Percentiles rank a stretch among this genome's conserved stretches.
Evolutionary conservation across 352 stramenopile species (phyloP).

Genomic region (Halophytophthora batemanensis): DNA sequence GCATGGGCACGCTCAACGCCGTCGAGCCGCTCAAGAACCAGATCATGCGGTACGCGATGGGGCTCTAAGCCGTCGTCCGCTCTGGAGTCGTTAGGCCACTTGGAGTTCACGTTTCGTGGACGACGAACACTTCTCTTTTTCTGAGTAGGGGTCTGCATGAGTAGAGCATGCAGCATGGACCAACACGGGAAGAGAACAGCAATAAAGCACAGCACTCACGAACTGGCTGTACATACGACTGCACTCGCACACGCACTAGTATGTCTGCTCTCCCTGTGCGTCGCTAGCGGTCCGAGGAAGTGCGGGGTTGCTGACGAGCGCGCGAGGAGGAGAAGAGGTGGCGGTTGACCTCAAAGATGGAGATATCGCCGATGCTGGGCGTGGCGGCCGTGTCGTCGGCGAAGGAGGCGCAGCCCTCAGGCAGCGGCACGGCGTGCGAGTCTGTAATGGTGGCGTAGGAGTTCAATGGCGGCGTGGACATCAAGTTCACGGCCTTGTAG

Average conservation of each 20-base stretch:
- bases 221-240: too few relatives aligned
- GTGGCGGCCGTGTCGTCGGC: conserved; percentile 51
- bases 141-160: too few relatives aligned
- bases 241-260: too few relatives aligned
- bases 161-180: too few relatives aligned
- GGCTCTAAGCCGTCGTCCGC: conserved; percentile 43
- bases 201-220: too few relatives aligned
- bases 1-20: conserved; percentile 85
- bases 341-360: conserved; percentile 67
- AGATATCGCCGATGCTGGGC: conserved; percentile 73
- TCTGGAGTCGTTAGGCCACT: conserved; percentile 13
- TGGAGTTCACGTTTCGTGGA: conserved; percentile 1
- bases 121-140: neutral
- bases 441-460: conserved; percentile 83
- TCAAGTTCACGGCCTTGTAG: conserved; percentile 84
- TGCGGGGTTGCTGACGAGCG: too few relatives aligned
- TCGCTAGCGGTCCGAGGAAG: too few relatives aligned
- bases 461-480: conserved; percentile 61
- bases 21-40: conserved; percentile 87
- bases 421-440: conserved; percentile 58
- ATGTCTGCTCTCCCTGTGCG: too few relatives aligned
- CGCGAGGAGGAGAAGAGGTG: conserved; percentile 36
- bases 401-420: conserved; percentile 37
- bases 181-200: too few relatives aligned
- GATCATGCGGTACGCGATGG: conserved; percentile 89